Evolutionary conservation across 805 yeast species (phyloP).

Genomic region (Pichia insulana): DNA sequence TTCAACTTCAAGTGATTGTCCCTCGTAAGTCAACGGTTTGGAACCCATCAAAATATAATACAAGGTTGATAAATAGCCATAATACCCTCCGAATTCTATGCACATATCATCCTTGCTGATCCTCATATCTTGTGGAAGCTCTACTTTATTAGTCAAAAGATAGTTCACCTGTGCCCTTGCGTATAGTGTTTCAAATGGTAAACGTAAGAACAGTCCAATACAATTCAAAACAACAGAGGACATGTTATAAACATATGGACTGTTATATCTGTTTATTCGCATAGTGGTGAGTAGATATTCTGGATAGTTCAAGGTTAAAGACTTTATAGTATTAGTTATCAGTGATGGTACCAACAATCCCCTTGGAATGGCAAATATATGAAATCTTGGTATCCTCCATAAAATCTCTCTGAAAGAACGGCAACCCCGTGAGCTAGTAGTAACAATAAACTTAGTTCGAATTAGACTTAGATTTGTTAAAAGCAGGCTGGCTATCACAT

Average conservation of each 20-base stretch:
- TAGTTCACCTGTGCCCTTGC: slow-evolving; percentile 75
- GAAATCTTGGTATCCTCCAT: slow-evolving; percentile 35
- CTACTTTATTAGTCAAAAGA: slow-evolving; percentile 32
- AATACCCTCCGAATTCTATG: slow-evolving; percentile 48
- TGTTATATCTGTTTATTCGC: slow-evolving; percentile 57
- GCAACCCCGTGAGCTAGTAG: slow-evolving; percentile 34
- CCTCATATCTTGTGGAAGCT: slow-evolving; percentile 34
- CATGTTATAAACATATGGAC: slow-evolving; percentile 52
- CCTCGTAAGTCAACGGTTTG: slow-evolving; percentile 22
- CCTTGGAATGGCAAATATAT: slow-evolving; percentile 42
- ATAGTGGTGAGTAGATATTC: slow-evolving; percentile 53
- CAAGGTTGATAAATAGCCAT: slow-evolving; percentile 46
- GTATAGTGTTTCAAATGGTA: slow-evolving; percentile 82
- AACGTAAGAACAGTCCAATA: slow-evolving; percentile 59
- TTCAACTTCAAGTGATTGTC: slow-evolving; percentile 21
- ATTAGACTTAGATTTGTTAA: slow-evolving; percentile 78
- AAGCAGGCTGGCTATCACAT: slow-evolving; percentile 60
- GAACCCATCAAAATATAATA: slow-evolving; percentile 38
- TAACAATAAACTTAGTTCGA: slow-evolving; percentile 64
- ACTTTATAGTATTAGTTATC: slow-evolving; percentile 21
- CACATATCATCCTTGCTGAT: slow-evolving; percentile 44
- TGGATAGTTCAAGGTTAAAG: slow-evolving; percentile 24
- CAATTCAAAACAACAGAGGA: slow-evolving; percentile 53
- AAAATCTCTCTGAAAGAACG: slow-evolving; percentile 70
- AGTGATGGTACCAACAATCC: slow-evolving; percentile 60